Base-by-base conservation (phyloP, 345 rosid species). In the Odontarrhena argentea region DNA sequence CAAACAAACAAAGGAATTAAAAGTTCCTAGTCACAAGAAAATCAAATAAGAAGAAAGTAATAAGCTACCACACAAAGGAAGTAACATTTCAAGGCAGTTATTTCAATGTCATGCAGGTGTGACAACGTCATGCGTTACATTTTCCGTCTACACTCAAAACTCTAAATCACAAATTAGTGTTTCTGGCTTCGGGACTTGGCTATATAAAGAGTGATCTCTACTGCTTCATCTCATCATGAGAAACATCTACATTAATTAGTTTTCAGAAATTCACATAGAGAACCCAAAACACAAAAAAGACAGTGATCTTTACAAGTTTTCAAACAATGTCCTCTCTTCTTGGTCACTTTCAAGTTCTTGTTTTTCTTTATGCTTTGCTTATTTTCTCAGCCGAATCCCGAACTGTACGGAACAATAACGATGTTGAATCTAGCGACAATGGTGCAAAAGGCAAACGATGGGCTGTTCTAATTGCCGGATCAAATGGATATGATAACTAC, bases 381-480 rank as follows among this genome's bases (percentile, higher is more conserved):
- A 2, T 68, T 25, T n/a, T 55, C 53, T 55, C 78, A 30, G 45
- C 50, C 43, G 63, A 74, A 55, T 53, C 74, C 9, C 68, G 50
- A 35, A 32, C n/a, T 40, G 12, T 32, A 3, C 12, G 36, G 48
- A 49, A 50, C 51, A 45, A 15, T 22, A 9, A 41, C 18, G 43
- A 66, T 8, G 15, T 1, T 36, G 73, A 42, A 36, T 12, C 55
- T 60, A 41, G 15, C 18, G 40, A 68, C 15, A 45, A 62, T 35
- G 61, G 38, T 18, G 44, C 28, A 9, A 35, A 53, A 1, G 94
- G 83, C 12, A 81, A 61, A 45, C 71, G 71, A 64, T 90, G 95
- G 95, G 96, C 92, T 25, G 80, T 89, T 78, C 70, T 90, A 14
- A 68, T 87, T 18, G 90, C 97, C 9, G 97, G 95, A 12, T 90